Base-by-base conservation (phyloP, 1,284 basidiomycete species). In the Ceratobasidium papillatum region DNA sequence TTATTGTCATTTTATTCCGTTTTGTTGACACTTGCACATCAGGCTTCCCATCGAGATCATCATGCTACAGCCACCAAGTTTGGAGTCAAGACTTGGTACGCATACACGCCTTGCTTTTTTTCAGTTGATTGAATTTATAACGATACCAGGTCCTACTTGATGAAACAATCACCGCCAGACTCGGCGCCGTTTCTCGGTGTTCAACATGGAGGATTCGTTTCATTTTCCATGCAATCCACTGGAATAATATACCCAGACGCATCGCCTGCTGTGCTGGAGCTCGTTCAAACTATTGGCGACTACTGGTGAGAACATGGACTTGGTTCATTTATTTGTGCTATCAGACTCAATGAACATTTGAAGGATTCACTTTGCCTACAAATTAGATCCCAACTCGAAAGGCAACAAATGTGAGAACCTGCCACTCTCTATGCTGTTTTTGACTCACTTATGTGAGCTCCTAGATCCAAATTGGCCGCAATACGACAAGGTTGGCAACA, bases 321-420 rank as follows among this genome's bases (percentile, higher is more conserved):
- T 56, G 12, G 19, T 59, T 3, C 11, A 1, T 36, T 32, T 4
- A 17, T 17, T 61, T 17, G 14, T 11, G 30, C 17, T 0, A 3
- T 2, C 8, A 11, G 30, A 17, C 27, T 71, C 7, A 47, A n/a
- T 14, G 2, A 30, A 14, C 27, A 11, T 19, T 47, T 8, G 8
- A 27, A 71, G 68, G 68, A 47, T 71, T 25, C 59, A 71, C n/a
- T 71, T 71, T 61, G 68, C 68, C 17, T 71, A 71, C 56, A 34
- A 71, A 38, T 47, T 71, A 27, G 54, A 71, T 19, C 68, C 68
- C 19, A 71, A 59, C 14, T n/a, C 54, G 25, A 71, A 32, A 30
- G 36, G n/a, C 19, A 30, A 32, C 3, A 47, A 61, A 32, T 56
- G 68, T 71, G 49, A 34, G 68, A 22, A 11, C 17, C 22, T 1